Evolutionary conservation across 176 grass and related monocot genomes (phyloP), one percentile per base, ranked within the genome.

Genomic region (Leersia perrieri): DNA sequence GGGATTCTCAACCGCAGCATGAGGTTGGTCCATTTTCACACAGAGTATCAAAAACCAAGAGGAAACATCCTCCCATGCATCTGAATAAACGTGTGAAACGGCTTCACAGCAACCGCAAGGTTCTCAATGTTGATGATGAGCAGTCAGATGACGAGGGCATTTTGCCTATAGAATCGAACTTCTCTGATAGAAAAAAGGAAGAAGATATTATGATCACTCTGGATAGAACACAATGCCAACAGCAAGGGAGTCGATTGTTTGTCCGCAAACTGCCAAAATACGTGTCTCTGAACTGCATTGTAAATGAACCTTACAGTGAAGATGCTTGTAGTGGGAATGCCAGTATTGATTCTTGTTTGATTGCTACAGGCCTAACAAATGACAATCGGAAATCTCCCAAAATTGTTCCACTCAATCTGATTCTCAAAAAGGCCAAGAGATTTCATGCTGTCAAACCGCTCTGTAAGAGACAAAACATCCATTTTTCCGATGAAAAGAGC

Each of bases 221-320:
- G 14, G 58, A 51, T 72, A 81, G 47, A 72, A 33, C 14, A 89
- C 68, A 80, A 39, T 49, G 73, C 14, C 55, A 58, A 45, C 79
- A 73, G 61, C 53, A 82, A 73, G 68, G 79, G 68, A 83, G 35
- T 85, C 83, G 22, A 83, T 11, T 75, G 60, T 63, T 75, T 87
- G 82, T 66, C 49, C 84, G 85, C 72, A 98, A 95, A 81, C 70
- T 85, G 34, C 96, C 90, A 30, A 98, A 98, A 87, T 98, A 89
- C 63, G 84, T 94, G 45, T 98, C 87, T 75, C 76, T 98, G 63
- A 98, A 91, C 60, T 83, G 88, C 67, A 93, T 98, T 74, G 68
- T 74, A 73, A 95, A 81, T 77, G 74, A 80, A 86, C 62, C 75
- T 78, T 89, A 91, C 20, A 81, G 77, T 73, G 72, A 83, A 84